phyloP scores from a whole-genome alignment of 169 alveolate genomes.

The Eimeria maxima region DNA sequence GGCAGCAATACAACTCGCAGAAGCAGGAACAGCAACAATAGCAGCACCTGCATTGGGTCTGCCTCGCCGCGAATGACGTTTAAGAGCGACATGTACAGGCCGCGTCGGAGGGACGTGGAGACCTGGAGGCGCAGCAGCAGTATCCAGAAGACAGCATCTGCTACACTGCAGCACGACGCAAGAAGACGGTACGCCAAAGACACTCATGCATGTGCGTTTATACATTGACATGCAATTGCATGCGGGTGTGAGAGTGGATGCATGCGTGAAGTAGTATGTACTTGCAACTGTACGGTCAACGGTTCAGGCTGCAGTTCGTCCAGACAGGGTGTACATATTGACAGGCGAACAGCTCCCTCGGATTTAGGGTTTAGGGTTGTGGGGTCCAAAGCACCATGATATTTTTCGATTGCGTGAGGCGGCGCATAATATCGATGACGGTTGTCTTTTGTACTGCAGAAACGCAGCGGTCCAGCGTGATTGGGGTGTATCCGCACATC shows the following conservation, averaged over 20 bases:
- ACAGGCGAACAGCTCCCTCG: neutral
- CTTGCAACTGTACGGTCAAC: too few relatives aligned
- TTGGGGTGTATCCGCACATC: slow-evolving; percentile 99
- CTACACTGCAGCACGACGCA: neutral
- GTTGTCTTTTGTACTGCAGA: slow-evolving; percentile 94
- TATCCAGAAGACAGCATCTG: neutral
- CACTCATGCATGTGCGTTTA: neutral
- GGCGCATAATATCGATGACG: slow-evolving; percentile 98
- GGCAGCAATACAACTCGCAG: neutral
- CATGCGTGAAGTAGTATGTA: too few relatives aligned
- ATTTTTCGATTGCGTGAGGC: slow-evolving; percentile 98
- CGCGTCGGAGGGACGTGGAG: slow-evolving; percentile 92
- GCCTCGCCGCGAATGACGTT: slow-evolving; percentile 97
- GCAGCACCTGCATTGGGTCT: slow-evolving; percentile 92
- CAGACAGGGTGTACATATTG: too few relatives aligned
- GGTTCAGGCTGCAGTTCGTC: neutral
- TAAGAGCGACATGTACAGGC: slow-evolving; percentile 95
- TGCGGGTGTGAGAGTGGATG: slow-evolving; percentile 83
- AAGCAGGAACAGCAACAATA: slow-evolving; percentile 73
- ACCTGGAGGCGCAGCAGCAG: slow-evolving; percentile 79
- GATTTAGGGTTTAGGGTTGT: neutral
- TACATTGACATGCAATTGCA: slow-evolving; percentile 42
- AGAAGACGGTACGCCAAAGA: neutral
- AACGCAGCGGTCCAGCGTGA: slow-evolving; percentile 86
- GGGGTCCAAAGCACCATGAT: slow-evolving; percentile 93